Conservation (phyloP, 2,329 filamentous ascomycete genomes). For the Aureobasidium melanogenum region DNA sequence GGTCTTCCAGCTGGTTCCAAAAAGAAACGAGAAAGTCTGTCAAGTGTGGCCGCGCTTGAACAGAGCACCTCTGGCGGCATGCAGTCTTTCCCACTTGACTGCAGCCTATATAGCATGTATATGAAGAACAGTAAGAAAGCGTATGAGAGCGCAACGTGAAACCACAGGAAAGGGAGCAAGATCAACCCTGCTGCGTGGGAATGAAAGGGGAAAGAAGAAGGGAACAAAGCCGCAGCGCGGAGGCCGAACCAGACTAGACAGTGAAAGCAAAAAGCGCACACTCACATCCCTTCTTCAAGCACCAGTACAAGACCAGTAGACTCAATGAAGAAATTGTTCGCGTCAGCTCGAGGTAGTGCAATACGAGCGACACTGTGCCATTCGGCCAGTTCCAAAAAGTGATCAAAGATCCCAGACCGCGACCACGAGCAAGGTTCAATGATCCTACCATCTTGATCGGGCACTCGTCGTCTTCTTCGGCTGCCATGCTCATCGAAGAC, state of each 20-base stretch:
- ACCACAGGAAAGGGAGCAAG: not conserved
- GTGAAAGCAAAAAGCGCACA: too few relatives aligned
- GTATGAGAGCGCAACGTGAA: not conserved
- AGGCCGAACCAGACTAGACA: too few relatives aligned
- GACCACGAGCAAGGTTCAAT: not conserved
- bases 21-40: not conserved
- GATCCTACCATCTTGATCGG: not conserved
- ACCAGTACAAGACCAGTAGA: not conserved
- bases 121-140: not conserved
- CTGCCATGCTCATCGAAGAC: not conserved
- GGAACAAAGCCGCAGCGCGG: not conserved
- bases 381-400: not conserved
- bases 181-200: too few relatives aligned
- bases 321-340: conserved; percentile 40
- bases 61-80: not conserved
- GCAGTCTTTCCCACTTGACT: not conserved
- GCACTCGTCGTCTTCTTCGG: too few relatives aligned
- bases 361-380: conserved; percentile 64
- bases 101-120: not conserved
- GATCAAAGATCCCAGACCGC: not conserved
- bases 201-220: not conserved
- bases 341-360: conserved; percentile 67
- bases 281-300: not conserved
- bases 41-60: not conserved
- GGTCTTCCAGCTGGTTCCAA: not conserved